Evolutionary conservation across 768 basidiomycete genomes (phyloP), one percentile per base, ranked within the genome.

Genomic region (Pleurotus tuoliensis): DNA sequence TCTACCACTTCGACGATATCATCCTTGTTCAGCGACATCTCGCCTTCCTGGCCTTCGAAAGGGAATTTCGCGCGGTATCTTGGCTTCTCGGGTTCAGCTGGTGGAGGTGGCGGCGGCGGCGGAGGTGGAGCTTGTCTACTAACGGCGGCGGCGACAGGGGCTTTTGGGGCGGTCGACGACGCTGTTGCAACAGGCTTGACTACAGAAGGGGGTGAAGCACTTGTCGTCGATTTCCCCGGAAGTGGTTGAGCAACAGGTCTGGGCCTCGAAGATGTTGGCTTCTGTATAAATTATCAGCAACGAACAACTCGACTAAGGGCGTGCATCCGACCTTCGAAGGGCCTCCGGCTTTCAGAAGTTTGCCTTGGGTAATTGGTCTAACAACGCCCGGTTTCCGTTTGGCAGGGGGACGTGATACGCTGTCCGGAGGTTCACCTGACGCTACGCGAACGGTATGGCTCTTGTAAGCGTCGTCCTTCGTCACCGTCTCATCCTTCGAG

Each of bases 11-110:
- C 95, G 1, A 98, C 91, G 2, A 90, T 57, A 58, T 98, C 97
- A 63, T 94, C 97, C 70, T 98, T 98, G 62, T 80, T 82, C 51
- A 99, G 71, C 5, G 84, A 76, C 80, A 98, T 87, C 71, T 99
- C 97, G 11, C 95, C 95, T 34, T 88, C 87, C 70, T 98, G 91
- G 1, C 94, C 95, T 38, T 86, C 79, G 66, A 99, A 99, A n/a
- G 87, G 82, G 71, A 88, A 99, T 61, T 96, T 90, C 18, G 92
- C 90, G 59, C 87, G 86, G 72, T 95, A 97, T 71, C 82, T 72
- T 16, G 88, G 87, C 6, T 82, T 80, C 38, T 86, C 82, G 0
- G 92, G 87, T 59, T 83, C 83, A 1, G 76, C 71, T 0, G 84
- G 76, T 0, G 85, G 74, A 1, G 83, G 76, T 2, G 82, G 79